Base-by-base conservation (phyloP, 1,284 basidiomycete species). In the Ustilago shanxiensis region DNA sequence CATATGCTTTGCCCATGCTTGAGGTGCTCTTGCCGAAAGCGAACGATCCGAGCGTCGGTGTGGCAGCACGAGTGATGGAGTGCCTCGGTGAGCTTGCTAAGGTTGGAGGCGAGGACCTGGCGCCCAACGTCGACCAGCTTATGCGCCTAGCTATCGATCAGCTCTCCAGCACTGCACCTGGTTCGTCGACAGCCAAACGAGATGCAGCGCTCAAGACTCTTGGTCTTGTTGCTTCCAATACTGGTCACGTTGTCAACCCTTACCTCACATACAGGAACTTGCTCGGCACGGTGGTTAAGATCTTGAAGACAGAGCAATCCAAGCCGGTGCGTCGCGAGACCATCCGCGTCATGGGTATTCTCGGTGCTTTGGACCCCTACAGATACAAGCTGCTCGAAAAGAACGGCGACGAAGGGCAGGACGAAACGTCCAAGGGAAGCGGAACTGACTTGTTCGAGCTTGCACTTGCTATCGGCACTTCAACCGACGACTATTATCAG, bases 321-420 rank as follows among this genome's bases (percentile, higher is more conserved):
- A 90, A 91, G 71, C 87, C 89, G 1, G 84, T 86, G 59, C 89
- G 94, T 52, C 89, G 96, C 47, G 97, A 99, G 83, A 95, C 85
- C 87, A 89, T 99, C 72, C 93, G 95, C 78, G 96, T 98, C 3
- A 90, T 99, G 81, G 97, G 97, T 74, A 95, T 98, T 68, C 89
- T 99, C 4, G 97, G 97, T 68, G 97, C 97, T n/a, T 88, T 99
- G 33, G 97, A 99, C 87, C 97, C 97, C 0, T 99, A 98, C 87
- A 90, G 93, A 81, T 92, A 96, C 82, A 95, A 84, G 87, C 89
- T 92, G 0, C 90, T 94, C 58, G 94, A 95, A 79, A 93, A 94
- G 71, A 89, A 89, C 24, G 88, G 89, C 0, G 90, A 89, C 65
- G 94, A 95, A 82, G 91, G 91, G 0, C 90, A 87, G 29, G 68